phyloP scores from a whole-genome alignment of 163 green algal species.

The Chlorella variabilis region DNA sequence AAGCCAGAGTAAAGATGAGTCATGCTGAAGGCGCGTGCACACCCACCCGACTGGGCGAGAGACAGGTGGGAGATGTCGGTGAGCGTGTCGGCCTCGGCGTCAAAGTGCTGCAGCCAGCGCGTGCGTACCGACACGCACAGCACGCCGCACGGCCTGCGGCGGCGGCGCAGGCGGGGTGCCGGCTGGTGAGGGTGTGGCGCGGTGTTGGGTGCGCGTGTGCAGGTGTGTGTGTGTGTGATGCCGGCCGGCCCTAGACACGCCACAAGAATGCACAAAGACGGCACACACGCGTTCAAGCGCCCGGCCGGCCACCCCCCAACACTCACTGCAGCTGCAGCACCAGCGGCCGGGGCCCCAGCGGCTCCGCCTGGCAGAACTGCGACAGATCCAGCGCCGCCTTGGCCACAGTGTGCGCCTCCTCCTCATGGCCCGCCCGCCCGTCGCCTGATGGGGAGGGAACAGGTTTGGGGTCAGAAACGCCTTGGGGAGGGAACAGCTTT shows the following conservation, averaged over 20 bases:
- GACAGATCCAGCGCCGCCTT: constrained; percentile 22
- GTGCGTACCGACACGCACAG: constrained; percentile 5
- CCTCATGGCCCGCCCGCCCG: neutral
- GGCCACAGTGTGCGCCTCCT: constrained; percentile 6
- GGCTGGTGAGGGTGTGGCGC: neutral
- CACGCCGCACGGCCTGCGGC: constrained; percentile 11
- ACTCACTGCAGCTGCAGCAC: constrained; percentile 4
- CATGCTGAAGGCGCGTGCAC: too few relatives aligned
- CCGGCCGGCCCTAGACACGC: too few relatives aligned
- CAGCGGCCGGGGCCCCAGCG: constrained; percentile 32
- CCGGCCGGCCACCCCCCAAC: too few relatives aligned
- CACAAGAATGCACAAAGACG: too few relatives aligned
- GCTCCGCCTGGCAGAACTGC: constrained; percentile 29
- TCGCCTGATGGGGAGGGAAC: neutral
- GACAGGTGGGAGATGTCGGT: constrained; percentile 16
- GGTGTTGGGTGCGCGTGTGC: too few relatives aligned
- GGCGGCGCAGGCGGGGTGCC: neutral
- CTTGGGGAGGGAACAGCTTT: too few relatives aligned
- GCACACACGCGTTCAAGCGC: too few relatives aligned
- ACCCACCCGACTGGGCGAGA: neutral
- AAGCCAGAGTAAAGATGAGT: too few relatives aligned
- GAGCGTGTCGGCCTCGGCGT: neutral
- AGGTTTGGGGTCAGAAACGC: too few relatives aligned
- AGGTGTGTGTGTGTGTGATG: too few relatives aligned
- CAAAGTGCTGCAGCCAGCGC: constrained; percentile 18